These are phyloP conservation scores for Golubevia pallescens DNA, from an alignment of 1,284 basidiomycete genomes.

Conservation along the genomic window DNA sequence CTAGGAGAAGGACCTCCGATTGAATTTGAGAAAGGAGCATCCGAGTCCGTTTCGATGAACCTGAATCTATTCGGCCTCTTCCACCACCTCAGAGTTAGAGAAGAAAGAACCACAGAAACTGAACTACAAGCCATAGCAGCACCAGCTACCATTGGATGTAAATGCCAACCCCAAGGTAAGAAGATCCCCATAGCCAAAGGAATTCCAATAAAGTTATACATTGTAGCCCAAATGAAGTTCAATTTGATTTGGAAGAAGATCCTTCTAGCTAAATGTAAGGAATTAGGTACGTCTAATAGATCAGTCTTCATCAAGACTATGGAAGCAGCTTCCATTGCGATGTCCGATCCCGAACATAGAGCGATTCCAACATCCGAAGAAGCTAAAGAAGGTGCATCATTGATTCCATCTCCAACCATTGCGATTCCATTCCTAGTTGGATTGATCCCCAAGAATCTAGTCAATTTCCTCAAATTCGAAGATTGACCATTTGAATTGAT, in stretches of 20 bases:
- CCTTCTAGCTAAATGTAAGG: constrained; percentile 83
- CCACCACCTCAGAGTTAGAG: constrained; percentile 76
- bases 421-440: constrained; percentile 10
- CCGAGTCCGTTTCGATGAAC: no score
- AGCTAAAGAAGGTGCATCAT: constrained; percentile 95
- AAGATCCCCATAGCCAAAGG: constrained; percentile 98
- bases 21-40: neutral
- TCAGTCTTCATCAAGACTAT: constrained; percentile 96
- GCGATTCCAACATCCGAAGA: constrained; percentile 95
- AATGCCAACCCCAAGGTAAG: constrained; percentile 85
- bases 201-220: constrained; percentile 90
- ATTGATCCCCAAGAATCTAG: neutral
- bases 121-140: constrained; percentile 97
- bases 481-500: neutral
- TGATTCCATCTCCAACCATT: constrained; percentile 97
- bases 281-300: constrained; percentile 93
- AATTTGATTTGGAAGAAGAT: constrained; percentile 88
- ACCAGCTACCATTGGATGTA: constrained; percentile 98
- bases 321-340: constrained; percentile 96
- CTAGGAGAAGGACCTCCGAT: neutral
- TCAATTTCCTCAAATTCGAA: neutral
- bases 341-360: constrained; percentile 90
- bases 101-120: constrained; percentile 91
- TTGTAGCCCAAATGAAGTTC: constrained; percentile 66
- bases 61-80: constrained; percentile 31